Percentiles rank a stretch among this genome's conserved stretches.
Conservation (phyloP, 2,329 filamentous ascomycete genomes). For the Penicillium sp. region DNA sequence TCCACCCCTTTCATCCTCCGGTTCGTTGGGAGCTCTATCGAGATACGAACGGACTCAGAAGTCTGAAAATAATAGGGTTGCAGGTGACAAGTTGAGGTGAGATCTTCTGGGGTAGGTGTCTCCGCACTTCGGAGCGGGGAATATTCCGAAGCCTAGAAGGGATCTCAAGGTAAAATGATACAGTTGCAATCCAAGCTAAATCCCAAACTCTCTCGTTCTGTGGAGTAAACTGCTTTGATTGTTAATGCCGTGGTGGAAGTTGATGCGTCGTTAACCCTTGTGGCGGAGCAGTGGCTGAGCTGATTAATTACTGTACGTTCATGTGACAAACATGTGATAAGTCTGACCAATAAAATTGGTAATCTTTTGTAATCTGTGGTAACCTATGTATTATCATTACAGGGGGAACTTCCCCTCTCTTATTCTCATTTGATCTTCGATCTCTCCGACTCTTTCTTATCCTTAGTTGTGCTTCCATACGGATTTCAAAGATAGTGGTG, state of each 20-base stretch:
- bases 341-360: background rate
- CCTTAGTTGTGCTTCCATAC: conserved; percentile 8
- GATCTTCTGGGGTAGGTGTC: conserved; percentile 21
- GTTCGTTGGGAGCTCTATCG: conserved; percentile 33
- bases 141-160: conserved; percentile 3
- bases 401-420: conserved; percentile 16
- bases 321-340: background rate
- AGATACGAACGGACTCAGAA: conserved; percentile 24
- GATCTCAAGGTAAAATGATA: background rate
- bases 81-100: conserved; percentile 4
- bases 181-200: background rate
- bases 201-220: background rate
- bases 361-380: background rate
- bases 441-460: conserved; percentile 9
- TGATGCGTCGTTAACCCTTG: conserved; percentile 11
- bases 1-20: conserved; percentile 42
- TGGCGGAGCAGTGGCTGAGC: conserved; percentile 9
- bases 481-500: conserved; percentile 14
- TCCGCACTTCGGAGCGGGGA: conserved; percentile 22
- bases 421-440: conserved; percentile 10
- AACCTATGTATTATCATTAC: conserved; percentile 4
- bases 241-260: background rate
- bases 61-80: conserved; percentile 18
- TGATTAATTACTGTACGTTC: conserved; percentile 6
- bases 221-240: background rate